Evolutionary conservation across 345 rosid species (phyloP), one percentile per base, ranked within the genome.

Genomic region (Camelina laxa): DNA sequence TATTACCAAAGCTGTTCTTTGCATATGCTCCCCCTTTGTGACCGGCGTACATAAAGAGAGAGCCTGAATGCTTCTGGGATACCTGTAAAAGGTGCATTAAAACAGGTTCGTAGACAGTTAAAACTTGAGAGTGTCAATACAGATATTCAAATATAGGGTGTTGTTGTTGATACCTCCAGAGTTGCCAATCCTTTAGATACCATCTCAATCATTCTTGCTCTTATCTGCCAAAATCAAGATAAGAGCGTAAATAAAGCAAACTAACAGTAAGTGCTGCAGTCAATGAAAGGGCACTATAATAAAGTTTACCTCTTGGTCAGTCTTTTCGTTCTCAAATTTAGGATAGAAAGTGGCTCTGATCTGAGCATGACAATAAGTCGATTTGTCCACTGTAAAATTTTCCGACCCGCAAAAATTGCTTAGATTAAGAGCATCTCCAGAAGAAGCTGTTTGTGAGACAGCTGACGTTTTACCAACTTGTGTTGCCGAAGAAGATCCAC

Each of bases 31-130:
- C 99, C 63, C 97, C 97, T 50, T 76, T 81, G 57, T 83, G 78
- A 42, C 99, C 97, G 4, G 97, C 97, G 48, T 92, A 94, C 99
- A 94, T 94, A 80, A 94, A 94, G 64, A 94, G 97, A 44, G 99
- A 94, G 57, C 99, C 99, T 51, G 99, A 94, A 65, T 94, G 99
- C 82, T 94, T 94, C 39, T 91, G 91, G 9, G 97, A 84, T 66
- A 94, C 98, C 98, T 94, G 86, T 66, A 47, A 54, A 56, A 80
- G 64, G 65, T 39, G 36, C 30, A 77, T 76, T 57, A 62, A 58
- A 65, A 60, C 15, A 79, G 9, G 45, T 35, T n/a, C 49, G 7
- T 42, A 51, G 17, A 60, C 42, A 36, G 31, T 45, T 69, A 81
- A 13, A 66, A 54, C 17, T 33, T 20, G n/a, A 30, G 12, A 72